These are phyloP conservation scores for Colletotrichum karsti DNA, from an alignment of 2,329 filamentous ascomycete genomes.

Conservation along the genomic window DNA sequence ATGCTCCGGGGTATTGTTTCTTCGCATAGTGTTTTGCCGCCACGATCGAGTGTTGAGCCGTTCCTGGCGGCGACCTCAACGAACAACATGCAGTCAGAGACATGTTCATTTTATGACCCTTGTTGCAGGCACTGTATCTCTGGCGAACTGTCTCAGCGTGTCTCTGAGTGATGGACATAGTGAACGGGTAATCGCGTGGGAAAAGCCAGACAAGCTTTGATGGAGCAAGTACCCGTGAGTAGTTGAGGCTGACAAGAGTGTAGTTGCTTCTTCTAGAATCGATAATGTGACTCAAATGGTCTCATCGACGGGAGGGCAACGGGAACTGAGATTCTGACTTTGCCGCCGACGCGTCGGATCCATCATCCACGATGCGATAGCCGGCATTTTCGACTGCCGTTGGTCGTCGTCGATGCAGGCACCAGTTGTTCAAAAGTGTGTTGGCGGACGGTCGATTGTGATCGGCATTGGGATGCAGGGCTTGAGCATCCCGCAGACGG, in stretches of 20 bases:
- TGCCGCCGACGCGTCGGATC: not conserved
- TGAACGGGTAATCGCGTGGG: not conserved
- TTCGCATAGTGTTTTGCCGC: not conserved
- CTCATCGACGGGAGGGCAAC: not conserved
- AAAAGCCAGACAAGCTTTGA: conserved; percentile 4
- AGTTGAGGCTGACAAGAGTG: not conserved
- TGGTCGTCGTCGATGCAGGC: not conserved
- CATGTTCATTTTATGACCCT: not conserved
- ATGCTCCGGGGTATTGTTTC: not conserved
- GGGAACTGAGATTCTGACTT: not conserved
- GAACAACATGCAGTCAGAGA: not conserved
- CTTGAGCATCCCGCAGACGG: not conserved
- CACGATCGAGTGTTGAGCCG: not conserved
- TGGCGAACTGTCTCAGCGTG: conserved; percentile 1
- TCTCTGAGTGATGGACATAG: not conserved
- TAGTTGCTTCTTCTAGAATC: not conserved
- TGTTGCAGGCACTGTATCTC: not conserved
- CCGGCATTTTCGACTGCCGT: not conserved
- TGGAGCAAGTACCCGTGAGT: not conserved
- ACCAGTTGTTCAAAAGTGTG: not conserved
- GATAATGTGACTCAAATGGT: not conserved
- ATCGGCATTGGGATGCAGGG: conserved; percentile 18
- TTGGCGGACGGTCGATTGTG: not conserved
- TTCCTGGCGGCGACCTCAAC: not conserved
- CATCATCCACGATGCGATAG: not conserved